These are phyloP conservation scores for Clarkia xantiana DNA, from an alignment of 345 rosid species.

Conservation along the genomic window DNA sequence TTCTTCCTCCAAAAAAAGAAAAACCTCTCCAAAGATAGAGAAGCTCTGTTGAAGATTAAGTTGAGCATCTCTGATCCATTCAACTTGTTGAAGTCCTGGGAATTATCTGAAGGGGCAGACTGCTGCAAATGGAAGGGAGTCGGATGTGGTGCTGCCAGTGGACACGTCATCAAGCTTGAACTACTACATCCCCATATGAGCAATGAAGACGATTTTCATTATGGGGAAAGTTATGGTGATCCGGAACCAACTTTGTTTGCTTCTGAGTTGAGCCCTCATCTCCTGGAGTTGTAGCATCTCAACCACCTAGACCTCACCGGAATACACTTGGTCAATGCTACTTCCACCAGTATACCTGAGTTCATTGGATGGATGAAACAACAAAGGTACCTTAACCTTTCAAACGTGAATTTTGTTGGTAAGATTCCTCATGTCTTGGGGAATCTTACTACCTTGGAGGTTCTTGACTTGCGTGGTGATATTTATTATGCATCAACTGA, in stretches of 20 bases:
- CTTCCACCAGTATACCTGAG: background rate
- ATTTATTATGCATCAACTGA: background rate
- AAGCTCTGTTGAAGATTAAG: background rate
- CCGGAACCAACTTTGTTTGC: background rate
- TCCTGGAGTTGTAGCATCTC: background rate
- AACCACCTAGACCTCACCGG: background rate
- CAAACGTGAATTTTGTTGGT: background rate
- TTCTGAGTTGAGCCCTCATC: background rate
- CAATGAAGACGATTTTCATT: too few relatives aligned
- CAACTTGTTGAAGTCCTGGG: background rate
- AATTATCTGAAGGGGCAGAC: background rate
- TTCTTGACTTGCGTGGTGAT: slow-evolving; percentile 2
- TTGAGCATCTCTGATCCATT: background rate
- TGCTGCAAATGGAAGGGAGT: slow-evolving; percentile 2
- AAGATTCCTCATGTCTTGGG: background rate
- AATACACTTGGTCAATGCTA: background rate
- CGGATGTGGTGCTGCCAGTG: background rate
- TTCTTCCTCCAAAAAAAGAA: too few relatives aligned
- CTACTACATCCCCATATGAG: background rate
- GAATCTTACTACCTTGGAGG: background rate
- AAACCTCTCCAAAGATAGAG: too few relatives aligned
- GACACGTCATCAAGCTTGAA: slow-evolving; percentile 6
- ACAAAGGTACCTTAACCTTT: slow-evolving; percentile 1
- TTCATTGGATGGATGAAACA: slow-evolving; percentile 2
- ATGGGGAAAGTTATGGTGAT: too few relatives aligned